Conservation (phyloP, 1,284 basidiomycete species). For the Spongiforma sp. region DNA sequence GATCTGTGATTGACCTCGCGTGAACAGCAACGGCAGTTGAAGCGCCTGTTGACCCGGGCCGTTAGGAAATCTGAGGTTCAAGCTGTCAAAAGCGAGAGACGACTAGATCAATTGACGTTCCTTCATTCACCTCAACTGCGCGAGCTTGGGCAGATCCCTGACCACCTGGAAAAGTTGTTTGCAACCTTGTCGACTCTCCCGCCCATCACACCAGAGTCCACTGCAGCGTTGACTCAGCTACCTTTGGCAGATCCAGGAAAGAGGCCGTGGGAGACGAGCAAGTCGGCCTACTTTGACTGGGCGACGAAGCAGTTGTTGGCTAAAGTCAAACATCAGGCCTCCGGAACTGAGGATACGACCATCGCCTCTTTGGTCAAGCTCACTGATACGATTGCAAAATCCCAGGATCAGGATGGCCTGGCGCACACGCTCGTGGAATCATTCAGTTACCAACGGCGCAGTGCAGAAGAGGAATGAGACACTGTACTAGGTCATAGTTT, state of each 20-base stretch:
- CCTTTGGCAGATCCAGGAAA: conserved; percentile 62
- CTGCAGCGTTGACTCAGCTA: conserved; percentile 44
- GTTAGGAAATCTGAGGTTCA: conserved; percentile 50
- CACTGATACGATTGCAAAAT: conserved; percentile 35
- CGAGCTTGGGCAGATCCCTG: conserved; percentile 44
- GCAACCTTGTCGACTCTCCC: conserved; percentile 54
- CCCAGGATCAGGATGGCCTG: conserved; percentile 39
- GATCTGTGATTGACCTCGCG: conserved; percentile 9
- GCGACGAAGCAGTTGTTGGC: conserved; percentile 59
- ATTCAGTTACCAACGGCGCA: neutral
- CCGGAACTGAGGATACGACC: conserved; percentile 34
- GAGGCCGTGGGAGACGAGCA: conserved; percentile 71
- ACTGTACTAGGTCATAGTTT: neutral
- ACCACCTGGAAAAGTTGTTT: conserved; percentile 49
- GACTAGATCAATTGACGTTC: conserved; percentile 50
- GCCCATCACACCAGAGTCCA: conserved; percentile 49
- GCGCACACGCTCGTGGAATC: conserved; percentile 22
- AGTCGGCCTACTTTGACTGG: conserved; percentile 72
- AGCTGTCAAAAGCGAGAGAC: conserved; percentile 48
- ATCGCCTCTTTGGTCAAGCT: conserved; percentile 35
- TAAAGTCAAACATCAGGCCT: conserved; percentile 47
- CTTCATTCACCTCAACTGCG: conserved; percentile 43
- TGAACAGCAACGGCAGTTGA: conserved; percentile 66
- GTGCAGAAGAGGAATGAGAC: neutral
- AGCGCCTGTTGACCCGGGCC: conserved; percentile 54